Evolutionary conservation across 495 filamentous ascomycete species (phyloP), one percentile per base, ranked within the genome.

Genomic region (Hypomontagnella monticulosa): DNA sequence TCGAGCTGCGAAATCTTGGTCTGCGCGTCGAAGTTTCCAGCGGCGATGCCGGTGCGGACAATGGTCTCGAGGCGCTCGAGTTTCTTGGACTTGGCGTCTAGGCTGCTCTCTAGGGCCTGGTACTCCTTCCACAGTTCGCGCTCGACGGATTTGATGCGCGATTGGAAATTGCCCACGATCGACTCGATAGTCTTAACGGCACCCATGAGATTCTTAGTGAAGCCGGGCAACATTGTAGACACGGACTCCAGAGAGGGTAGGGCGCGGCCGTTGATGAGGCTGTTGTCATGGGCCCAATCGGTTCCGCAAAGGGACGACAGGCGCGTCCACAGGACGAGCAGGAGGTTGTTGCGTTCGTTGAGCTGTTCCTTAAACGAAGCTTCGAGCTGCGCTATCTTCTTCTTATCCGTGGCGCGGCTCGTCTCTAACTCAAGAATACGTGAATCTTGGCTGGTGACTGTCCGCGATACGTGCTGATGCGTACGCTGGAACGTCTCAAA

Each of bases 271-370:
- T 94, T 92, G 72, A 97, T 91, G 38, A 96, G 85, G 61, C 88
- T 90, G 67, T 98, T 93, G 61, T 91, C 87, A 64, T 96, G 90
- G 0, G 90, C 87, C 95, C 95, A 99, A 71, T 98, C 95, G 0
- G 85, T 81, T 27, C 95, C 95, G 67, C 96, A 98, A 52, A 97
- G 87, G 7, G 88, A 79, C 2, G 90, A 91, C 11, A 99, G 82
- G 23, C 92, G 86, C 52, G 92, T 92, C 95, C 95, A 99, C 12
- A 97, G 81, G 11, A 86, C 82, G 10, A 96, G 84, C 23, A 97
- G 85, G 42, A 99, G 84, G 36, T 88, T 88, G 73, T 99, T 97
- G 52, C 95, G 90, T 74, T 99, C 95, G 12, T 81, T 84, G 33
- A 98, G 84, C 73, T 96, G 92, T 42, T 97, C 93, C 69, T 89